These are phyloP conservation scores for Solanum hybrid DNA, from an alignment of 305 asterid genomes.

Conservation along the genomic window DNA sequence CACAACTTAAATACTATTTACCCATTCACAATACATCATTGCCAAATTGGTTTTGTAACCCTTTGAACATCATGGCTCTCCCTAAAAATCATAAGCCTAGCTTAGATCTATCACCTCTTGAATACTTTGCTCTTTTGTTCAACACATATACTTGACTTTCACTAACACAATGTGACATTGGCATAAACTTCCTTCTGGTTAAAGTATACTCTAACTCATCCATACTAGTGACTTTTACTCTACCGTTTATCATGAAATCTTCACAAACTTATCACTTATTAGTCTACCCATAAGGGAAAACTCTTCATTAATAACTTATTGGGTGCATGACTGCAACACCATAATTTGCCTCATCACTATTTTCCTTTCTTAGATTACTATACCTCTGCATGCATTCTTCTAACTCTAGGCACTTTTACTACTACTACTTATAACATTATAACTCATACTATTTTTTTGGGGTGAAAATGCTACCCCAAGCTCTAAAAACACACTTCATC, in stretches of 20 bases:
- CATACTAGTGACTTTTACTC: neutral
- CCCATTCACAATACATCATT: neutral
- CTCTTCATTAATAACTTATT: neutral
- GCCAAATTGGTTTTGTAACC: neutral
- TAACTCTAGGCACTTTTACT: neutral
- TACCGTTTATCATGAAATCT: neutral
- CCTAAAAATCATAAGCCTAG: neutral
- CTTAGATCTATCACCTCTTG: neutral
- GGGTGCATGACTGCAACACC: neutral
- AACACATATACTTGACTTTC: neutral
- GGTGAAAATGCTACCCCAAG: neutral
- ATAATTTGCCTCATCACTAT: neutral
- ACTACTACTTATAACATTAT: neutral
- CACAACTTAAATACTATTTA: neutral
- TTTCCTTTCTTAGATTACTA: neutral
- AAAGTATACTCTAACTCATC: neutral
- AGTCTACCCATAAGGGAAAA: neutral
- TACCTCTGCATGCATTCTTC: neutral
- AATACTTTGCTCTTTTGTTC: neutral
- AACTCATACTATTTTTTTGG: no score
- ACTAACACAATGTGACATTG: neutral
- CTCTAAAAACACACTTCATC: neutral
- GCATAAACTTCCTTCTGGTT: neutral
- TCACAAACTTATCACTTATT: neutral
- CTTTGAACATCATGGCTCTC: neutral